These are phyloP conservation scores for Massarina eburnea DNA, from an alignment of 2,329 filamentous ascomycete species.

Conservation along the genomic window DNA sequence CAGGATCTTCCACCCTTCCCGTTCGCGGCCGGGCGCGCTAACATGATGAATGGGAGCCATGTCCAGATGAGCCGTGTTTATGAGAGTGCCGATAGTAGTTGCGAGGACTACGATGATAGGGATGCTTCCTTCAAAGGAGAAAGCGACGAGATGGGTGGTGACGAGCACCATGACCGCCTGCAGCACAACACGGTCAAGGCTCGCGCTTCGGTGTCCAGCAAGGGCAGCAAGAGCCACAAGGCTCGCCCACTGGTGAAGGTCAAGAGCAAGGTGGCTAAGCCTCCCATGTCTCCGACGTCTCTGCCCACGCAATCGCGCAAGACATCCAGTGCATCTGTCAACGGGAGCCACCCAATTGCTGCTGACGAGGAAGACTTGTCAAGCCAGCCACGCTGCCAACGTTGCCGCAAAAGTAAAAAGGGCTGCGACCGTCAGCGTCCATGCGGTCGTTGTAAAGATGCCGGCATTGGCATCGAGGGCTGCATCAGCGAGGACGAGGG, in stretches of 20 bases:
- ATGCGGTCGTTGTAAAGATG: slow-evolving; percentile 93
- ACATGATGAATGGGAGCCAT: slow-evolving; percentile 17
- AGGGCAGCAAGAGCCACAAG: slow-evolving; percentile 44
- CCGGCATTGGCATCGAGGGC: slow-evolving; percentile 87
- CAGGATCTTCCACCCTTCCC: slow-evolving; percentile 45
- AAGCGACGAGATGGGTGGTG: slow-evolving; percentile 50
- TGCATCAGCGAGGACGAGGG: slow-evolving; percentile 98
- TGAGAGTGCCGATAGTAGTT: slow-evolving; percentile 57
- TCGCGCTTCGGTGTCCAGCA: slow-evolving; percentile 42
- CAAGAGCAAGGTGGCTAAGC: slow-evolving; percentile 52
- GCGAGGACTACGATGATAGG: slow-evolving; percentile 59
- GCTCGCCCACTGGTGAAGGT: slow-evolving; percentile 52
- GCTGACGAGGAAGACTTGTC: slow-evolving; percentile 87
- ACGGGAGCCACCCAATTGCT: slow-evolving; percentile 62
- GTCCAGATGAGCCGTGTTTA: slow-evolving; percentile 50
- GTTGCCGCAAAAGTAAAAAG: slow-evolving; percentile 99
- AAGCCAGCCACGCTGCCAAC: slow-evolving; percentile 93
- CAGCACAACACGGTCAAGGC: slow-evolving; percentile 45
- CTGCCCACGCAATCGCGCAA: slow-evolving; percentile 72
- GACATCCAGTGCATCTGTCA: slow-evolving; percentile 69
- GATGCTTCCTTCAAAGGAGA: slow-evolving; percentile 58
- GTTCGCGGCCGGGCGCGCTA: slow-evolving; percentile 25
- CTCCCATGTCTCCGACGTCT: slow-evolving; percentile 59
- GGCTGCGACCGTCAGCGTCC: slow-evolving; percentile 96
- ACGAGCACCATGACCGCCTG: slow-evolving; percentile 43